Evolutionary conservation across 1,284 basidiomycete genomes (phyloP).

Genomic region (Bondarzewia mesenterica): DNA sequence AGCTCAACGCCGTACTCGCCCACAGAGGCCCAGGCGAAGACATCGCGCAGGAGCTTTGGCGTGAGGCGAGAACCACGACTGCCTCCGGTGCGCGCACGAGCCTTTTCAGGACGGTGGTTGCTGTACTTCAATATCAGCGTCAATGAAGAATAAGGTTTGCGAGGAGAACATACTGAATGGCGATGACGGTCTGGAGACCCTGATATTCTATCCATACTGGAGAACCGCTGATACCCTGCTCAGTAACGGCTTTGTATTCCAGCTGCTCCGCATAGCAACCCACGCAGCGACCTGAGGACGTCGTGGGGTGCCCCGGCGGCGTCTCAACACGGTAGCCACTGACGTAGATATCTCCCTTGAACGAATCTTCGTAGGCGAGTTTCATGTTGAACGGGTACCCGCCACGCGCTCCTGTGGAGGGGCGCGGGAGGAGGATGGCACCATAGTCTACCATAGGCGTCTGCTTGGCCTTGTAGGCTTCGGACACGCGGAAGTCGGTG

Average conservation of each 20-base stretch:
- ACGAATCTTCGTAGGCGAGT: not conserved
- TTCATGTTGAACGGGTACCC: not conserved
- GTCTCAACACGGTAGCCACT: not conserved
- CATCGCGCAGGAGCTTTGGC: not conserved
- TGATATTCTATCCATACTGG: not conserved
- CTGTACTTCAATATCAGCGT: too few species aligned
- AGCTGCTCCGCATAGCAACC: not conserved
- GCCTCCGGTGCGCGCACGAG: not conserved
- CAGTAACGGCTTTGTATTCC: not conserved
- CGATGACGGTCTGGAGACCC: not conserved
- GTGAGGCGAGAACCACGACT: not conserved
- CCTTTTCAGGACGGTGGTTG: not conserved
- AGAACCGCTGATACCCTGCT: not conserved
- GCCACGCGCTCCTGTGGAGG: too few species aligned
- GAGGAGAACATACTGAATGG: not conserved
- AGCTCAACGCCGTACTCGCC: not conserved
- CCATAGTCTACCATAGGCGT: not conserved
- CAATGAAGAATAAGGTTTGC: not conserved
- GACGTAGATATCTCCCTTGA: not conserved
- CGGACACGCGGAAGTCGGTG: not conserved
- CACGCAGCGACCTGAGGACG: not conserved
- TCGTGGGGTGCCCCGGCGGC: not conserved
- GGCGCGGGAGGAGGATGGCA: not conserved
- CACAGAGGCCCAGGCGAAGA: not conserved
- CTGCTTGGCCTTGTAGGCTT: not conserved